phyloP scores from a whole-genome alignment of 2,329 filamentous ascomycete genomes.

The Calcarisporium arbuscula region DNA sequence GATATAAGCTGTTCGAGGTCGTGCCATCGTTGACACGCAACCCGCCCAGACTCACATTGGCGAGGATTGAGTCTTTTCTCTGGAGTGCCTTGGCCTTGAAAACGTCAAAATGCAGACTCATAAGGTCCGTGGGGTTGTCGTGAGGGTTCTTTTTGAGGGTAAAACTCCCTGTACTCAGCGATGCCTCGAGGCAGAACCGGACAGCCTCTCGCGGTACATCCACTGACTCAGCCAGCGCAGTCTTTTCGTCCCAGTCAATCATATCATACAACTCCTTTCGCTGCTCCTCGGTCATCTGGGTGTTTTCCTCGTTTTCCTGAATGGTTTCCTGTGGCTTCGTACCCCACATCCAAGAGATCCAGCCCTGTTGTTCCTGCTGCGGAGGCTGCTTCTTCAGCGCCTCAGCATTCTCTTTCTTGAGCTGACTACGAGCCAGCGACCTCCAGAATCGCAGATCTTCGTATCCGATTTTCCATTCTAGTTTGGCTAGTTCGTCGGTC shows the following conservation, averaged over 20 bases:
- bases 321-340: conserved; percentile 58
- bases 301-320: conserved; percentile 61
- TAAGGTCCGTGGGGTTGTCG: conserved; percentile 64
- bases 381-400: conserved; percentile 61
- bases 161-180: conserved; percentile 92
- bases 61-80: conserved; percentile 82
- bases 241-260: conserved; percentile 98
- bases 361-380: conserved; percentile 68
- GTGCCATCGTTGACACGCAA: conserved; percentile 94
- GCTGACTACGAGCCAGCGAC: conserved; percentile 84
- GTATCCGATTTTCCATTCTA: conserved; percentile 86
- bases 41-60: conserved; percentile 84
- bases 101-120: conserved; percentile 88
- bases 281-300: conserved; percentile 89
- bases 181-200: conserved; percentile 87
- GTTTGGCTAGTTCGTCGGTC: conserved; percentile 60
- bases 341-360: conserved; percentile 90
- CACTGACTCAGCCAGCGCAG: conserved; percentile 77
- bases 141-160: conserved; percentile 71
- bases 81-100: conserved; percentile 89
- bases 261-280: conserved; percentile 94
- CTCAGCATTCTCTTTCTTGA: conserved; percentile 90
- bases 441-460: conserved; percentile 97
- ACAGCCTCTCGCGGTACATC: conserved; percentile 87
- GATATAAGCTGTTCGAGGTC: conserved; percentile 82